Percentiles rank a stretch among this genome's conserved stretches.
Conservation (phyloP, 2,329 filamentous ascomycete species). For the Colletotrichum incanum region DNA sequence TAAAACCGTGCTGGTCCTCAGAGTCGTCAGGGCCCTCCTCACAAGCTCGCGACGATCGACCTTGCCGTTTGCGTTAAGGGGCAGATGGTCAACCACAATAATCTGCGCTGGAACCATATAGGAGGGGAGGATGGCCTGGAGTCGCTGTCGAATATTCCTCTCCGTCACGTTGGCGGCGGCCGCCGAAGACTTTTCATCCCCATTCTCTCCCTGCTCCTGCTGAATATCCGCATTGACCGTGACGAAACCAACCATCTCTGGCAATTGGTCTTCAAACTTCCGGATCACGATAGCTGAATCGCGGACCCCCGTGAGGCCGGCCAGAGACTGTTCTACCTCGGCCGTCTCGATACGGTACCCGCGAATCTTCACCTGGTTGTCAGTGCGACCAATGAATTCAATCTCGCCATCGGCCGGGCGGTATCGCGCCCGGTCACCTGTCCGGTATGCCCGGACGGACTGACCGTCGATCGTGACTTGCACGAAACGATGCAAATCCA, state of each 20-base stretch:
- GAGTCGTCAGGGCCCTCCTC: neutral
- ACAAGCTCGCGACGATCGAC: conserved; percentile 42
- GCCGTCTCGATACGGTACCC: conserved; percentile 50
- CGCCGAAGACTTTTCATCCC: neutral
- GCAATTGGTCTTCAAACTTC: conserved; percentile 7
- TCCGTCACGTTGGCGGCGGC: neutral
- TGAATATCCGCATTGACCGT: neutral
- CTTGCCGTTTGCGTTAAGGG: conserved; percentile 49
- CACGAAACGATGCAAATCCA: conserved; percentile 43
- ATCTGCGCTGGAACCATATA: conserved; percentile 50
- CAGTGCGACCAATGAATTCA: conserved; percentile 50
- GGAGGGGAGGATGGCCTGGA: conserved; percentile 1
- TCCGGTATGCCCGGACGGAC: conserved; percentile 46
- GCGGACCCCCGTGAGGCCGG: conserved; percentile 35
- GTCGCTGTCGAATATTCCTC: conserved; percentile 9
- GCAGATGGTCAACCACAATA: conserved; percentile 46
- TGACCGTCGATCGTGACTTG: conserved; percentile 14
- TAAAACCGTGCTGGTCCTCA: neutral
- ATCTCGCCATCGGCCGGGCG: conserved; percentile 44
- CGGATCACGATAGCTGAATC: conserved; percentile 44
- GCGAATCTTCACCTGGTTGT: conserved; percentile 51
- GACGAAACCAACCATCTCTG: conserved; percentile 13
- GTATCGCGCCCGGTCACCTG: conserved; percentile 45
- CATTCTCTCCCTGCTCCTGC: neutral
- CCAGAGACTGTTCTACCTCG: conserved; percentile 48